Evolutionary conservation across 2,329 filamentous ascomycete species (phyloP).

Genomic region (Pyricularia sp.): DNA sequence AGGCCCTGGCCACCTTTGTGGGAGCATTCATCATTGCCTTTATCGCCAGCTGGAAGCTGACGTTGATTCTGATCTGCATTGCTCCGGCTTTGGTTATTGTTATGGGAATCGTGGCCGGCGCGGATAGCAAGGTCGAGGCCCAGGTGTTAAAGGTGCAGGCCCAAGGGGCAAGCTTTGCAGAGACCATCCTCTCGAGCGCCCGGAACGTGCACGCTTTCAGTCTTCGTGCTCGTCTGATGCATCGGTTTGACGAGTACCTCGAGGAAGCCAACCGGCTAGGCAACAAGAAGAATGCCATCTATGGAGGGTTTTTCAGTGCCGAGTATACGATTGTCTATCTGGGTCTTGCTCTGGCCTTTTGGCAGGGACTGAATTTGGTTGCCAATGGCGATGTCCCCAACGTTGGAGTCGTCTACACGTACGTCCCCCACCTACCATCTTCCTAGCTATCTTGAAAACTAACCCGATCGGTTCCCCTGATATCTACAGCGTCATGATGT

Average conservation of each 20-base stretch:
- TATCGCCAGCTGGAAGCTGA: constrained; percentile 20
- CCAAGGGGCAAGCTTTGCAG: constrained; percentile 32
- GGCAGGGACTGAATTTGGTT: constrained; percentile 40
- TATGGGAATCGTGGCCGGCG: constrained; percentile 17
- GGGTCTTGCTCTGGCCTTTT: constrained; percentile 39
- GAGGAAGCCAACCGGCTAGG: constrained; percentile 28
- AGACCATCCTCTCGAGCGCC: constrained; percentile 38
- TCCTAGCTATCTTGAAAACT: neutral
- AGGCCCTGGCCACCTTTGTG: constrained; percentile 16
- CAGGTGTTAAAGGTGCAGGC: constrained; percentile 8
- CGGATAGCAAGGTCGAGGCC: constrained; percentile 5
- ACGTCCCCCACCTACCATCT: neutral
- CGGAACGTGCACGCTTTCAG: constrained; percentile 39
- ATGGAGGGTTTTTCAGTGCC: constrained; percentile 31
- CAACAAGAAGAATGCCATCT: constrained; percentile 31
- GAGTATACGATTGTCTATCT: constrained; percentile 39
- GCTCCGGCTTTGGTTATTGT: constrained; percentile 3
- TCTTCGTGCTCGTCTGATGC: constrained; percentile 19
- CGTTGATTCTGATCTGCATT: constrained; percentile 13
- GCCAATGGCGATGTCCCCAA: constrained; percentile 30
- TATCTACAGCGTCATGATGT: constrained; percentile 23
- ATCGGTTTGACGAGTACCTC: constrained; percentile 31
- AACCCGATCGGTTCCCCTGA: neutral
- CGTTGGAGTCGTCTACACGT: constrained; percentile 3
- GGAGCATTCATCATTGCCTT: constrained; percentile 18